Evolutionary conservation across 805 yeast genomes (phyloP).

Genomic region (Jamesozyma piceae): DNA sequence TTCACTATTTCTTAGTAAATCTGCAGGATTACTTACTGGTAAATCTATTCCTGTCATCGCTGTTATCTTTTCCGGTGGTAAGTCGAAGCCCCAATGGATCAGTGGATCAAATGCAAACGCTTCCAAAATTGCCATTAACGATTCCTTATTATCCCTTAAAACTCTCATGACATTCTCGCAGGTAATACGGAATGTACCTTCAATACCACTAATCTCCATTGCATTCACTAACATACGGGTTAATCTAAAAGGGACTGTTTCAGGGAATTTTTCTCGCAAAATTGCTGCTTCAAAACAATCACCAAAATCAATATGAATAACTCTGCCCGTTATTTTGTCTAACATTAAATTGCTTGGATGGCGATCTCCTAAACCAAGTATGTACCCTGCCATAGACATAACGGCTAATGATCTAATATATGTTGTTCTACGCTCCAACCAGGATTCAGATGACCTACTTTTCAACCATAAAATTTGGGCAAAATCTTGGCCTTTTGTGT

Average conservation of each 20-base stretch:
- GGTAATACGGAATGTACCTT: conserved; percentile 92
- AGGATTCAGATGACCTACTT: conserved; percentile 90
- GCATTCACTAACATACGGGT: conserved; percentile 97
- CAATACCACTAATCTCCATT: conserved; percentile 98
- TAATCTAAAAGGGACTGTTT: conserved; percentile 92
- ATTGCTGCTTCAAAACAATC: conserved; percentile 99
- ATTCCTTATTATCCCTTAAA: conserved; percentile 85
- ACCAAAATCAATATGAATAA: conserved; percentile 95
- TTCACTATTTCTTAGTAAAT: conserved; percentile 59
- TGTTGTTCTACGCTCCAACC: conserved; percentile 95
- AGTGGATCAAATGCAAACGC: conserved; percentile 98
- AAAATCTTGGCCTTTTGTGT: conserved; percentile 91
- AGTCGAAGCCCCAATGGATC: conserved; percentile 96
- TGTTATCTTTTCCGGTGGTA: conserved; percentile 71
- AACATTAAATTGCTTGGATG: conserved; percentile 96
- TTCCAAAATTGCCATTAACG: conserved; percentile 93
- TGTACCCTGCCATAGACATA: conserved; percentile 98
- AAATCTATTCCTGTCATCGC: conserved; percentile 64
- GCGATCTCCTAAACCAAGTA: conserved; percentile 92
- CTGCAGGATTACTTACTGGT: conserved; percentile 61
- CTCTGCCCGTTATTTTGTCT: conserved; percentile 89
- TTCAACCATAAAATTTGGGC: conserved; percentile 94
- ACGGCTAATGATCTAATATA: conserved; percentile 93
- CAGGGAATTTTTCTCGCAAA: conserved; percentile 92
- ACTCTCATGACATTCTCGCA: conserved; percentile 97